phyloP scores from a whole-genome alignment of 441 rosid species.

The Populus hybrid region DNA sequence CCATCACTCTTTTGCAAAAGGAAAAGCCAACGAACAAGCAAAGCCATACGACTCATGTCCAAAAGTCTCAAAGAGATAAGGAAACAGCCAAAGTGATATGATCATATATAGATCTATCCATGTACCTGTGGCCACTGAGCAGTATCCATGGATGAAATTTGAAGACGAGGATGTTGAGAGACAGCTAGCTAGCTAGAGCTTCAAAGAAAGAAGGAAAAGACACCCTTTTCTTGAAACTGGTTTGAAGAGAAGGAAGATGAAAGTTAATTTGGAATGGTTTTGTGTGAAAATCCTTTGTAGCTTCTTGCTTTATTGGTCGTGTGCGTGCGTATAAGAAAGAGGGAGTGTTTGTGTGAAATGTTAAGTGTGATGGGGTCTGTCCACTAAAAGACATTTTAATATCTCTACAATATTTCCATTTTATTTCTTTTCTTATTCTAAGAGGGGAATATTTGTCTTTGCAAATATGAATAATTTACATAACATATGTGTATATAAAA shows the following conservation, averaged over 20 bases:
- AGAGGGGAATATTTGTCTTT: constrained; percentile 37
- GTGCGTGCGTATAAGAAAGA: constrained; percentile 3
- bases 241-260: constrained; percentile 31
- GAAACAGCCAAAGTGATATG: constrained; percentile 10
- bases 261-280: constrained; percentile 26
- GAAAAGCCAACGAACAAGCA: constrained; percentile 10
- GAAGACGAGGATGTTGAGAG: constrained; percentile 24
- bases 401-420: not conserved
- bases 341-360: not conserved
- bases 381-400: not conserved
- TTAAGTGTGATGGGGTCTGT: not conserved
- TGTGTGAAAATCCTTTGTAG: constrained; percentile 34
- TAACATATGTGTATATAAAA: not conserved
- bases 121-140: constrained; percentile 95
- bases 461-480: not conserved
- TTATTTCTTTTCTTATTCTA: not conserved
- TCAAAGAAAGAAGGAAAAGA: constrained; percentile 10
- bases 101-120: constrained; percentile 18
- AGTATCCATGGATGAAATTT: constrained; percentile 69
- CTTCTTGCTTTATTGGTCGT: constrained; percentile 40
- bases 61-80: constrained; percentile 1
- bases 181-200: not conserved
- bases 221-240: constrained; percentile 18
- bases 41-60: constrained; percentile 10
- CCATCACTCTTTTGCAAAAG: constrained; percentile 21